A percentile compares a stretch with the other conserved stretches of the same genome.
phyloP scores from a whole-genome alignment of 768 basidiomycete species.

The Termitomyces sp. region DNA sequence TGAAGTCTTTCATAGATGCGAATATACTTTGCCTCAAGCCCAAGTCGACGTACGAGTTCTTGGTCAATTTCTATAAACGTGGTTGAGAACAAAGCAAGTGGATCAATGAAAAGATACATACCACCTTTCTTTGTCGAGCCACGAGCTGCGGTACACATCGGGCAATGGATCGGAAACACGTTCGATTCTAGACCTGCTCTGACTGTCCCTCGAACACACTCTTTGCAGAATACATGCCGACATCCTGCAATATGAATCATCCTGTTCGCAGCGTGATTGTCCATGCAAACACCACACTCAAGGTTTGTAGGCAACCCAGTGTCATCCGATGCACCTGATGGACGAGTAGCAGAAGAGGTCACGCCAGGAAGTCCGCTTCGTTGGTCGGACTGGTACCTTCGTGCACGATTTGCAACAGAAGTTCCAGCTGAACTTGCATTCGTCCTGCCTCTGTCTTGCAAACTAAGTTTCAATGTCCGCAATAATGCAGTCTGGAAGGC shows the following conservation, averaged over 20 bases:
- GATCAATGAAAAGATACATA: neutral
- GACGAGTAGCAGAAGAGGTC: neutral
- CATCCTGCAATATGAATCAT: constrained; percentile 24
- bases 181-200: constrained; percentile 42
- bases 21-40: constrained; percentile 35
- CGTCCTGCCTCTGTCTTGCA: neutral
- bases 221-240: constrained; percentile 46
- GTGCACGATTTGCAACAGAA: neutral
- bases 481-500: neutral
- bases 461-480: neutral
- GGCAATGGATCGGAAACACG: constrained; percentile 57
- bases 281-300: constrained; percentile 51
- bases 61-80: constrained; percentile 33
- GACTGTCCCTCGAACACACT: constrained; percentile 40
- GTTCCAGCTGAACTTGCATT: neutral
- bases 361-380: neutral
- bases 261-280: constrained; percentile 24
- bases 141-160: constrained; percentile 36
- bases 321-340: neutral
- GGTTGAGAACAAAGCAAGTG: neutral
- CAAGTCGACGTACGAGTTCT: constrained; percentile 35
- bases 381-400: neutral
- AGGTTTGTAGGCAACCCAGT: neutral
- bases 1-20: constrained; percentile 41
- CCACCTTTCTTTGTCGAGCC: neutral